Conservation (phyloP, 805 yeast species). For the Suhomyces faveliae region DNA sequence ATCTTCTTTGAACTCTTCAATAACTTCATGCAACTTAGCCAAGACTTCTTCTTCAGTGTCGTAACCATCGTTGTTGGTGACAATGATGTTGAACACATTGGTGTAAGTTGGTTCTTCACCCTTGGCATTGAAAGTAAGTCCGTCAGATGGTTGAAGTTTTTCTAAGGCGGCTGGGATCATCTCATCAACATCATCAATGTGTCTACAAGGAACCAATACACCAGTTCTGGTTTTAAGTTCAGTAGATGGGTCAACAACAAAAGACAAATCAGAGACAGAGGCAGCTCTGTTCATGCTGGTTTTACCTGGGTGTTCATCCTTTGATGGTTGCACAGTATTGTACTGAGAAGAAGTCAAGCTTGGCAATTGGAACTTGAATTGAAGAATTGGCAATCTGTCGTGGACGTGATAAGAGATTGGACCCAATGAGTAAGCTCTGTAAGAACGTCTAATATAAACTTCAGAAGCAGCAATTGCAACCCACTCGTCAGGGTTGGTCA, state of each 20-base stretch:
- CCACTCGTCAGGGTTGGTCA: slow-evolving; percentile 78
- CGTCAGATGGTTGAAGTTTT: slow-evolving; percentile 52
- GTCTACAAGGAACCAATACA: slow-evolving; percentile 74
- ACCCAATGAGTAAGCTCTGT: slow-evolving; percentile 90
- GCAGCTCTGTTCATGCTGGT: slow-evolving; percentile 73
- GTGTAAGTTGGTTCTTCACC: slow-evolving; percentile 44
- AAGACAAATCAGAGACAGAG: slow-evolving; percentile 89
- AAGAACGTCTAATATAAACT: slow-evolving; percentile 94
- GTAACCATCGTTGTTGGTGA: slow-evolving; percentile 73
- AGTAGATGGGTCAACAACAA: slow-evolving; percentile 67
- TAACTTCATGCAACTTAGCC: slow-evolving; percentile 57
- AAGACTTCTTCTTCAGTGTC: slow-evolving; percentile 67
- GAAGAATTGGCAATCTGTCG: slow-evolving; percentile 64
- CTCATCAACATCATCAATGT: slow-evolving; percentile 88
- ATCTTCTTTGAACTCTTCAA: slow-evolving; percentile 69
- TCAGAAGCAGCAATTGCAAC: slow-evolving; percentile 96
- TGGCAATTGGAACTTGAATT: slow-evolving; percentile 89
- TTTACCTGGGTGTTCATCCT: slow-evolving; percentile 33
- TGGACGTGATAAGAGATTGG: slow-evolving; percentile 62
- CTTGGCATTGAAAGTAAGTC: slow-evolving; percentile 34
- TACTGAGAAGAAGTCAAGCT: slow-evolving; percentile 68
- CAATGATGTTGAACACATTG: slow-evolving; percentile 81
- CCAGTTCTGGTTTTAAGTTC: slow-evolving; percentile 80
- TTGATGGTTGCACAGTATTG: slow-evolving; percentile 60
- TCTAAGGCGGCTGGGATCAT: slow-evolving; percentile 73